Evolutionary conservation across 2,329 filamentous ascomycete genomes (phyloP), one percentile per base, ranked within the genome.

Genomic region (Colletotrichum coccodes): DNA sequence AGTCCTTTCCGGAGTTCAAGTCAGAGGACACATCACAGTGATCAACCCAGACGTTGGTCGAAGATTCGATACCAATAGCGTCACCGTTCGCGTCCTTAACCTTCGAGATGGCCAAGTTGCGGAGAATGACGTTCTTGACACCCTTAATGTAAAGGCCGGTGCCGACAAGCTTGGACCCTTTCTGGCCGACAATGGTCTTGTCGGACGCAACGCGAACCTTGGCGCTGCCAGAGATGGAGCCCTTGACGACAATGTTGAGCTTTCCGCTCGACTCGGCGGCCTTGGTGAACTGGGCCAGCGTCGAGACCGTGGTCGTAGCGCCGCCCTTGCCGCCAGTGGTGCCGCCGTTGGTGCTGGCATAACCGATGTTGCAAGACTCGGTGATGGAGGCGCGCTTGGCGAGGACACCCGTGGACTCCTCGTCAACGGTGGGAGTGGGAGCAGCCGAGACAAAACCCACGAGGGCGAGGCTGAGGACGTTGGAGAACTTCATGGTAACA

Each of bases 21-120:
- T 91, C 85, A 18, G 87, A 89, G 5, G 85, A 89, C n/a, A 92
- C 82, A 71, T 92, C 90, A 76, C 84, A 83, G 81, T 92, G 90
- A 79, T 92, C 90, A 58, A 92, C 80, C 90, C 90, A 92, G 74
- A 89, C 82, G 71, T 90, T 90, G 60, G 76, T 86, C 54, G 85
- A 84, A 7, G 75, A 76, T 76, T 90, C 85, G 64, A 91, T 86
- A 70, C 84, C 86, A 71, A 91, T 85, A 61, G 86, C 87, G 72
- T 91, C 89, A 30, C 89, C 89, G 71, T 86, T 83, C 28, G 79
- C 77, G 8, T 89, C 89, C 18, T 83, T 76, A 30, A 90, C 87
- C 74, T 88, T 86, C 66, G 84, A 79, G 72, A 90, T 88, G 63
- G 83, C 84, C 70, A 91, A 75, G 82, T 91, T 91, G 36, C 88